phyloP scores from a whole-genome alignment of 306 rosid genomes.

The Elaeagnus macrophylla region DNA sequence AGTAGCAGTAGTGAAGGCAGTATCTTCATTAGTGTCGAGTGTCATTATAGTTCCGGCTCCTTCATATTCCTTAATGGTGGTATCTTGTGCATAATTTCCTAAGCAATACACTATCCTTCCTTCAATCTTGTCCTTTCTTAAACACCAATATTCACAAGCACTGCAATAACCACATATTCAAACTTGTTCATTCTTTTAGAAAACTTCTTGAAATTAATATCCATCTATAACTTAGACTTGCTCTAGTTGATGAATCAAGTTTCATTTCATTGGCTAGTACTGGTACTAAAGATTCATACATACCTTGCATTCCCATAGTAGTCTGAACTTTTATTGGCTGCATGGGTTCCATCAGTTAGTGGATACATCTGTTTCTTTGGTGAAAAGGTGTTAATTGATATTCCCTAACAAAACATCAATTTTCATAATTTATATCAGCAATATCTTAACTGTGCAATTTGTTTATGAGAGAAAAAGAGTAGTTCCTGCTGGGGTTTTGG shows the following conservation, averaged over 20 bases:
- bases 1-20: slow-evolving; percentile 32
- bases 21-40: slow-evolving; percentile 20
- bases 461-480: neutral
- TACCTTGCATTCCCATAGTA: slow-evolving; percentile 48
- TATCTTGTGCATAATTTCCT: slow-evolving; percentile 32
- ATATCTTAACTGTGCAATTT: neutral
- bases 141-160: slow-evolving; percentile 53
- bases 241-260: neutral
- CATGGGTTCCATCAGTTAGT: slow-evolving; percentile 52
- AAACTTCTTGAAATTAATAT: too few species aligned
- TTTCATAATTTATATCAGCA: neutral
- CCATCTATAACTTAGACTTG: neutral
- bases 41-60: slow-evolving; percentile 57
- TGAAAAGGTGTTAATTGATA: slow-evolving; percentile 56
- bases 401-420: slow-evolving; percentile 38
- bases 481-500: too few species aligned
- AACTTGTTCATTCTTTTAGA: neutral
- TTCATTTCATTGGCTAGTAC: too few species aligned
- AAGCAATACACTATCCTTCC: slow-evolving; percentile 64
- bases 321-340: slow-evolving; percentile 22
- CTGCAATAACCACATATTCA: slow-evolving; percentile 18
- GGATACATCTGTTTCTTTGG: slow-evolving; percentile 52
- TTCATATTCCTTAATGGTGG: slow-evolving; percentile 30
- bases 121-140: slow-evolving; percentile 41
- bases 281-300: neutral